Conservation (phyloP, 306 rosid species). For the Casuarina equisetifolia region DNA sequence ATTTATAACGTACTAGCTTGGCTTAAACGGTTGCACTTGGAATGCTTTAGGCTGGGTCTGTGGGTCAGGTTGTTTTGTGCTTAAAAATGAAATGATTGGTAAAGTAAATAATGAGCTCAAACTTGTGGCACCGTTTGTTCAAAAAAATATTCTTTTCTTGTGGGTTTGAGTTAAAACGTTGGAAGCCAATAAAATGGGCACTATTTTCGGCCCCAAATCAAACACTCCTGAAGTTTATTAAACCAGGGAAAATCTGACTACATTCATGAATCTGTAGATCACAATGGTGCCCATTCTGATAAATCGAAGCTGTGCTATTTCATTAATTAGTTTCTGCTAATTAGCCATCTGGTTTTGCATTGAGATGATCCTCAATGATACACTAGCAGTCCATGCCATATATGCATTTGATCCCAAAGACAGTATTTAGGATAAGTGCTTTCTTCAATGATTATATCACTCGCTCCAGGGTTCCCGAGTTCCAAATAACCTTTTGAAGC, state of each 20-base stretch:
- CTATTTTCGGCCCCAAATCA: neutral
- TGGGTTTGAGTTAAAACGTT: neutral
- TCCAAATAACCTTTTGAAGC: neutral
- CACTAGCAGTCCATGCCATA: neutral
- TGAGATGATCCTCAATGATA: neutral
- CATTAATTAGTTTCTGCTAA: neutral
- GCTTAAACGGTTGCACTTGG: neutral
- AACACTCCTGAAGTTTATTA: neutral
- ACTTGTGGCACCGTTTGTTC: neutral
- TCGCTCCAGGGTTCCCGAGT: neutral
- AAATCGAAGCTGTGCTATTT: neutral
- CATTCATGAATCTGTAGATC: neutral
- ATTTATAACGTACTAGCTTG: neutral
- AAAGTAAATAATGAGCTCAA: neutral
- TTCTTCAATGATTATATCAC: neutral
- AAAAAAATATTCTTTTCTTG: neutral
- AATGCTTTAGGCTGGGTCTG: neutral
- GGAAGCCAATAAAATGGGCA: neutral
- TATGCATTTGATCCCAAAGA: neutral
- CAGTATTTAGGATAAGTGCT: neutral
- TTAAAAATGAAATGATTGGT: neutral
- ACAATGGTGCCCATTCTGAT: neutral
- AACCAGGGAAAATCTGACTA: neutral
- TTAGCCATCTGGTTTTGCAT: neutral
- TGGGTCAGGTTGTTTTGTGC: neutral